Conservation (phyloP, 1,284 basidiomycete species). For the Laetiporus sulphureus region DNA sequence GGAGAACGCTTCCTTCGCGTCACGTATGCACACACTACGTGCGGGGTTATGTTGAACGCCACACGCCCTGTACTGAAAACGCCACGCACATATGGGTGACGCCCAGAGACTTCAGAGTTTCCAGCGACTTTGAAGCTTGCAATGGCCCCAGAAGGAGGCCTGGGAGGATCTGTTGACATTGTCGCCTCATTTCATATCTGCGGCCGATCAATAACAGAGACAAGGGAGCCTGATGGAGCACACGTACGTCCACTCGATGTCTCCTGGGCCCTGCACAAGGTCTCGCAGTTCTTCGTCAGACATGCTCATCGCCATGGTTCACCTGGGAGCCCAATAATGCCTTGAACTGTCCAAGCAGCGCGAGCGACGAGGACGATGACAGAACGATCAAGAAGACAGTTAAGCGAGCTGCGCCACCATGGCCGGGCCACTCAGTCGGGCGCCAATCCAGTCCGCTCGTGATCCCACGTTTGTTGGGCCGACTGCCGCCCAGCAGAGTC, state of each 20-base stretch:
- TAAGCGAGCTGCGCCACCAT: no score
- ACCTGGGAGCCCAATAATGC: no score
- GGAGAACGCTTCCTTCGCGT: slow-evolving; percentile 82
- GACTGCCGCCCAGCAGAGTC: no score
- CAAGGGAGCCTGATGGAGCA: not conserved
- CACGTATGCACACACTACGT: slow-evolving; percentile 80
- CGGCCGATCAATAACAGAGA: no score
- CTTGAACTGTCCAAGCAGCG: no score
- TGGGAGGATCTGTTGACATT: slow-evolving; percentile 89
- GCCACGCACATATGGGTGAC: slow-evolving; percentile 79
- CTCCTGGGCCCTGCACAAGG: slow-evolving; percentile 67
- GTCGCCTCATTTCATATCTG: slow-evolving; percentile 92
- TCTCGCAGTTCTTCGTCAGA: slow-evolving; percentile 50
- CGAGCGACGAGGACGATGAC: no score
- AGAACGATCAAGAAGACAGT: no score
- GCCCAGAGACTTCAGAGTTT: slow-evolving; percentile 53
- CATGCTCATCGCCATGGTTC: slow-evolving; percentile 5
- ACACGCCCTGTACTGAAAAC: slow-evolving; percentile 4
- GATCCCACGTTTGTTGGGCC: no score
- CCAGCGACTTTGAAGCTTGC: slow-evolving; percentile 76
- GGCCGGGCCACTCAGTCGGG: no score
- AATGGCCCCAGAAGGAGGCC: slow-evolving; percentile 84
- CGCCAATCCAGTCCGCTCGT: no score
- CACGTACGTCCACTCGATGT: slow-evolving; percentile 70
- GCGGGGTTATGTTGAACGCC: not conserved